A percentile compares a stretch with the other conserved stretches of the same genome.
Evolutionary conservation across 2,329 filamentous ascomycete species (phyloP).

Genomic region (Aureobasidium sp.): DNA sequence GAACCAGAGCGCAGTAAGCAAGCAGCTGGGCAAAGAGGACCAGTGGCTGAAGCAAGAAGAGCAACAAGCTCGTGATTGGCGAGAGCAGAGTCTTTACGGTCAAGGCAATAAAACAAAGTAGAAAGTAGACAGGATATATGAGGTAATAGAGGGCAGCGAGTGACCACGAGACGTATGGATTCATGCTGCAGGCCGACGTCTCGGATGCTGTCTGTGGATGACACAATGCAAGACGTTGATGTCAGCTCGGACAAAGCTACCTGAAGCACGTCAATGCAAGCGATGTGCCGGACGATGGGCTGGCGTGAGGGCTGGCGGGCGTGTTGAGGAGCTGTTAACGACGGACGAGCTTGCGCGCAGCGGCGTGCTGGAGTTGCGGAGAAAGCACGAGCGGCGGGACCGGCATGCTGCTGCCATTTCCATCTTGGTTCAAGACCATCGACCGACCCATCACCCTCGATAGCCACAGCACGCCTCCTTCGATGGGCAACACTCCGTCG

Average conservation of each 20-base stretch:
- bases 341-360: background rate
- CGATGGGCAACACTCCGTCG: conserved; percentile 42
- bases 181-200: conserved; percentile 20
- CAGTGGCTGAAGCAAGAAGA: conserved; percentile 44
- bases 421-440: background rate
- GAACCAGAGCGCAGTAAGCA: conserved; percentile 35
- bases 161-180: conserved; percentile 22
- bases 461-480: background rate
- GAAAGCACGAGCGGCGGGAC: conserved; percentile 5
- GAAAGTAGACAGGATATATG: conserved; percentile 30
- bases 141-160: conserved; percentile 28
- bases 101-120: conserved; percentile 30
- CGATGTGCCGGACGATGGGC: background rate
- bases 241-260: background rate
- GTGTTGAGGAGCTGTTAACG: background rate
- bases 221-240: background rate
- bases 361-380: background rate
- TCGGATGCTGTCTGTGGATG: background rate
- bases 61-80: conserved; percentile 40
- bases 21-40: conserved; percentile 37
- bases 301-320: background rate
- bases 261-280: background rate
- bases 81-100: conserved; percentile 34
- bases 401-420: background rate
- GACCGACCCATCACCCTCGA: background rate